Evolutionary conservation across 768 basidiomycete genomes (phyloP), one percentile per base, ranked within the genome.

Genomic region (Lentinula sp.): DNA sequence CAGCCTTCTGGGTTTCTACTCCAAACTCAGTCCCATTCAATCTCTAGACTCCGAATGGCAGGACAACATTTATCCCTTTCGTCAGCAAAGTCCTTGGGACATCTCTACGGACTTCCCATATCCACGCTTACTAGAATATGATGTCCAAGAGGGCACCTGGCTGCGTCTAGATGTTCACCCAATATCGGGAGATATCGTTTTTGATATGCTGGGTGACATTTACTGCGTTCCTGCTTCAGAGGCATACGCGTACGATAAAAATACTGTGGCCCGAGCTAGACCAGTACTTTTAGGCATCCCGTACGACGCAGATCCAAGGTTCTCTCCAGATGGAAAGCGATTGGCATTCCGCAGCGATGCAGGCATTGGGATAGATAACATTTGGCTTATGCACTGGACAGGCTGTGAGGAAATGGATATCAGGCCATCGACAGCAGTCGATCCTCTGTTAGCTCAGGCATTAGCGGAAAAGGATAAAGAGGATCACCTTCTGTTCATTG

Each of bases 81-180:
- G 86, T 37, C 73, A 76, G 33, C 82, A 78, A 60, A 80, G 77
- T 1, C 77, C 78, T 42, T 91, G 87, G 87, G 88, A 90, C 67
- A 90, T 90, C 62, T 89, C 88, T 20, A 88, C 87, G 20, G 85
- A 90, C 73, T 89, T 82, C 65, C 78, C 82, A n/a, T 82, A 84
- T 71, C 84, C 87, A 1, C 83, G 88, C n/a, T 72, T 71, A 18
- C 74, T 90, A 36, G 79, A 82, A 59, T 91, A 86, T 68, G 84
- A 88, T 60, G 88, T 90, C 13, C 75, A 79, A 45, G 86, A 90
- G 67, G 89, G 88, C 7, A 90, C 89, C 39, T 91, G 88, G 88
- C 73, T 90, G 57, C 79, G 87, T 10, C 79, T 90, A 35, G 88
- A 90, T 66, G 87, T 89, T 1, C 84, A 88, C 63, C 86, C 86